Conservation (phyloP, 2,329 filamentous ascomycete species). For the Macrophomina phaseolina region DNA sequence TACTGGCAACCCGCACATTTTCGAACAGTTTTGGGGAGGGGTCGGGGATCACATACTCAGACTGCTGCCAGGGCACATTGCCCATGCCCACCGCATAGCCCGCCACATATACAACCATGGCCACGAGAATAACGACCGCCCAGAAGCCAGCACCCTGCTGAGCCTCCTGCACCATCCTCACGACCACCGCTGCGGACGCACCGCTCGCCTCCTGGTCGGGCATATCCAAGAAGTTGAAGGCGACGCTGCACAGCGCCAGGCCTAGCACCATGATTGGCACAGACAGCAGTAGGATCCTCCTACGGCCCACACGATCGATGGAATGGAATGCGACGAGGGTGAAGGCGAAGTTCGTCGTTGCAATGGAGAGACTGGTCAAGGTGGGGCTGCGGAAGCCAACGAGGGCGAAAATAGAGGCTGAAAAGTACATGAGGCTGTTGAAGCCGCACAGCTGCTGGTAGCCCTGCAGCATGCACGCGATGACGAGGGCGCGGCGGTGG, state of each 20-base stretch:
- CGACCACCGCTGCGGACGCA: slow-evolving; percentile 28
- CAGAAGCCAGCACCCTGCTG: slow-evolving; percentile 29
- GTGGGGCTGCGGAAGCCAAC: slow-evolving; percentile 54
- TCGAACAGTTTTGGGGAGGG: background rate
- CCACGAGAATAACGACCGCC: slow-evolving; percentile 66
- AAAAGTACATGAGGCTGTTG: slow-evolving; percentile 49
- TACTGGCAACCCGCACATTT: too few relatives aligned
- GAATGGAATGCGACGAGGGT: slow-evolving; percentile 52
- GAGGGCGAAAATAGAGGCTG: slow-evolving; percentile 54
- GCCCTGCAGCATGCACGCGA: slow-evolving; percentile 85
- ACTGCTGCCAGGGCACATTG: slow-evolving; percentile 96
- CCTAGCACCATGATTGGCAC: slow-evolving; percentile 83
- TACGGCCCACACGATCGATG: slow-evolving; percentile 53
- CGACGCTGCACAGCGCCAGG: slow-evolving; percentile 71
- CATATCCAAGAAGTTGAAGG: slow-evolving; percentile 71
- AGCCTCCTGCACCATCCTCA: background rate
- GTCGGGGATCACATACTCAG: slow-evolving; percentile 59
- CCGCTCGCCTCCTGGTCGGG: slow-evolving; percentile 33
- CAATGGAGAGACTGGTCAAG: slow-evolving; percentile 52
- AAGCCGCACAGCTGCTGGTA: slow-evolving; percentile 82
- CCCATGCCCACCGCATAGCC: slow-evolving; percentile 87
- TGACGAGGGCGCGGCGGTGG: slow-evolving; percentile 76
- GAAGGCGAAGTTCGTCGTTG: slow-evolving; percentile 53
- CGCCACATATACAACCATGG: slow-evolving; percentile 83
- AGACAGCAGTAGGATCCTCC: slow-evolving; percentile 75